Conservation (phyloP, 495 filamentous ascomycete species). For the Penicillium egyptiacum region DNA sequence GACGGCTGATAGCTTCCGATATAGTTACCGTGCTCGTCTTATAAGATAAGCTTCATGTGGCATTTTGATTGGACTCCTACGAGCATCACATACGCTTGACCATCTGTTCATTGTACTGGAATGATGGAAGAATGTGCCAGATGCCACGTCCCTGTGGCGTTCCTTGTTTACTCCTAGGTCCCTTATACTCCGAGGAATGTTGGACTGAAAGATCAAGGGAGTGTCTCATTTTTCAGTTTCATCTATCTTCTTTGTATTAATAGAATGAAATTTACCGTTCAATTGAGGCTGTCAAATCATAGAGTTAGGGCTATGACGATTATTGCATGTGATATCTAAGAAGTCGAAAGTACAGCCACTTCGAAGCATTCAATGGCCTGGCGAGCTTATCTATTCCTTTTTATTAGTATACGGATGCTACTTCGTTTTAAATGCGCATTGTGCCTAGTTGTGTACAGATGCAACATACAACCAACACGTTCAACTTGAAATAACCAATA, state of each 20-base stretch:
- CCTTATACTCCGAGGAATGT: constrained; percentile 28
- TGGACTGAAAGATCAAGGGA: background rate
- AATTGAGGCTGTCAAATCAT: background rate
- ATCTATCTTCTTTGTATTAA: background rate
- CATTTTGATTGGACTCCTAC: constrained; percentile 8
- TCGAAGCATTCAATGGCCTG: background rate
- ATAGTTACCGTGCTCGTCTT: background rate
- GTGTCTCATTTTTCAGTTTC: background rate
- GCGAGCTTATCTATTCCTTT: too few relatives aligned
- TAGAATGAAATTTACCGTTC: background rate
- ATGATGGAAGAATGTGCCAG: constrained; percentile 31
- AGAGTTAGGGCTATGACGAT: background rate
- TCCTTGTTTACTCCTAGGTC: constrained; percentile 16
- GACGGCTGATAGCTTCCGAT: constrained; percentile 1
- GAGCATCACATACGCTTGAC: background rate
- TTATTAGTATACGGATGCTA: too few relatives aligned
- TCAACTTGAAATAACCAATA: too few relatives aligned
- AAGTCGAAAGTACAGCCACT: background rate
- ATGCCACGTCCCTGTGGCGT: constrained; percentile 16
- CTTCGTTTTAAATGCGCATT: too few relatives aligned
- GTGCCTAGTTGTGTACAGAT: too few relatives aligned
- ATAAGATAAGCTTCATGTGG: constrained; percentile 20
- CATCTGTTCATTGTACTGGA: constrained; percentile 22
- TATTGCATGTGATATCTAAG: background rate
- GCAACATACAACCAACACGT: too few relatives aligned